Evolutionary conservation across 2,329 filamentous ascomycete species (phyloP), one percentile per base, ranked within the genome.

Genomic region (Penicillium freii): DNA sequence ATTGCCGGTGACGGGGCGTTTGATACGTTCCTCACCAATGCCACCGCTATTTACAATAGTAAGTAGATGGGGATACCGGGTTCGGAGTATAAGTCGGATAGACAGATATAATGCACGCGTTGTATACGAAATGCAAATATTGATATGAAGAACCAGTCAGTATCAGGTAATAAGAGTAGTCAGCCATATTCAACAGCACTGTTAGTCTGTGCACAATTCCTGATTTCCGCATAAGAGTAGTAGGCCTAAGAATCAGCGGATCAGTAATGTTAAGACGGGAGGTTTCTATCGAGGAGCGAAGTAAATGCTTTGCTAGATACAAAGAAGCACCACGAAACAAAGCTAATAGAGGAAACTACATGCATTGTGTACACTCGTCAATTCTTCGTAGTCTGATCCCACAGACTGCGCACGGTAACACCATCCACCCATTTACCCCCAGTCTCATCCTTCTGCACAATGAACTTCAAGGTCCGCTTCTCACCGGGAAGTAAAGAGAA

Each of bases 401-500:
- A 85, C 48, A 85, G 69, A 66, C 82, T 84, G 56, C 74, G 68
- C 50, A 81, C 81, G 3, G 76, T 80, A 9, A 84, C 81, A 23
- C 71, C 72, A 5, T 74, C 60, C 15, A 73, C 67, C 80, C 81
- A 83, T 11, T 66, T 66, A 1, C 77, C 78, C 6, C 65, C 62
- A 1, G 73, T 78, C n/a, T 64, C 72, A 71, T 78, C 80, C 36
- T 71, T 78, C 59, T 80, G 75, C 1, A 81, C 71, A 15, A 66
- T 76, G 58, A 81, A 84, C 0, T 69, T 69, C 6, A 85, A 64
- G 49, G 75, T 71, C 62, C 74, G 79, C 47, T 70, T 73, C 66
- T 80, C 72, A 0, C 79, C 80, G 23, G 74, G 73, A 42, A 72
- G 61, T 34, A 85, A 64, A 66, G 80, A 77, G 58, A 85, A 85